These are phyloP conservation scores for Penicillium egyptiacum DNA, from an alignment of 495 filamentous ascomycete genomes.

Conservation along the genomic window DNA sequence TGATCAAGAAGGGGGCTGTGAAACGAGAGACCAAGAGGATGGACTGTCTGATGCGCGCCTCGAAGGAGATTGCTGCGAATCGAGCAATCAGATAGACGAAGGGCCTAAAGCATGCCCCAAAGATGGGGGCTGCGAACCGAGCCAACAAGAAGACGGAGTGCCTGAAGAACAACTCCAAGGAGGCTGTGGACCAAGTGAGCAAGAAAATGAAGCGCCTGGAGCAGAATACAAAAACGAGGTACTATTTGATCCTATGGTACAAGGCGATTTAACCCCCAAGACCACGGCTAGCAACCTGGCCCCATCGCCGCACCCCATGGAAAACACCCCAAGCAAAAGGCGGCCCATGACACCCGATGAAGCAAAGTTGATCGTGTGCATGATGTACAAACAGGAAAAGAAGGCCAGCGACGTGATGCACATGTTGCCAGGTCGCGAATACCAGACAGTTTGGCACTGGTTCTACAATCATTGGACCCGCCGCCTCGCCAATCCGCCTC, in stretches of 20 bases:
- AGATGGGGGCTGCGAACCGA: neutral
- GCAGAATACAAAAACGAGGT: neutral
- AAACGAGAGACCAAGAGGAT: neutral
- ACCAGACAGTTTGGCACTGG: conserved; percentile 29
- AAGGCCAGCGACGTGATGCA: conserved; percentile 36
- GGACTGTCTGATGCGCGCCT: neutral
- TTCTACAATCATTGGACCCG: conserved; percentile 36
- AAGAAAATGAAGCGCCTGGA: neutral
- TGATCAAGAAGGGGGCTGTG: neutral
- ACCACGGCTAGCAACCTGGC: neutral
- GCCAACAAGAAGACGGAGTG: neutral
- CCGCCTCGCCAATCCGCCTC: conserved; percentile 33
- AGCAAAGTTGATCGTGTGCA: conserved; percentile 32
- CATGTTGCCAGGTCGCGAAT: conserved; percentile 30
- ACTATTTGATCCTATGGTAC: neutral
- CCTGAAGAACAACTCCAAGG: neutral
- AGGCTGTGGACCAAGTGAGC: neutral
- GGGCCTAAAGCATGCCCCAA: neutral
- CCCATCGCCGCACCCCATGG: conserved; percentile 1
- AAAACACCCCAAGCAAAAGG: conserved; percentile 22
- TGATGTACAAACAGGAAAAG: conserved; percentile 32
- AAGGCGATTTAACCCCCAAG: conserved; percentile 2
- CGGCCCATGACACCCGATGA: conserved; percentile 35
- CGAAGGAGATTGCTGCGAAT: neutral
- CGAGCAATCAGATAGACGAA: neutral